These are phyloP conservation scores for Talaromyces rugulosus DNA, from an alignment of 2,329 filamentous ascomycete genomes.

Conservation along the genomic window DNA sequence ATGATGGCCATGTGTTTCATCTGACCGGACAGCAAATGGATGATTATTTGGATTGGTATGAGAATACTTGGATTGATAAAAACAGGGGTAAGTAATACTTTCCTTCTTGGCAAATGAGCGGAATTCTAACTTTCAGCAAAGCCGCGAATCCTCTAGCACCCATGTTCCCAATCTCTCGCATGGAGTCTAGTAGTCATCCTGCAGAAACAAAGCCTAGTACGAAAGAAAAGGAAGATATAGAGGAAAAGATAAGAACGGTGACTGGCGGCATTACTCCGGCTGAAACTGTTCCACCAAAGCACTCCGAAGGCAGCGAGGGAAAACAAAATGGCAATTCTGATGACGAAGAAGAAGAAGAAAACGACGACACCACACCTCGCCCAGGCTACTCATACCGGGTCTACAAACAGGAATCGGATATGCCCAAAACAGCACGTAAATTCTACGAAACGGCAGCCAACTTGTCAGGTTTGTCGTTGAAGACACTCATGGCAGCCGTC, in stretches of 20 bases:
- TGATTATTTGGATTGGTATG: slow-evolving; percentile 76
- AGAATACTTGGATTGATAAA: slow-evolving; percentile 54
- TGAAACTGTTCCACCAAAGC: slow-evolving; percentile 33
- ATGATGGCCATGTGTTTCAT: slow-evolving; percentile 58
- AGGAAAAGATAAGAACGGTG: slow-evolving; percentile 38
- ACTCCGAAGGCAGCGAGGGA: slow-evolving; percentile 13
- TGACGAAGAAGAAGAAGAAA: slow-evolving; percentile 11
- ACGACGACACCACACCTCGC: slow-evolving; percentile 26
- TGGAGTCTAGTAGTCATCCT: slow-evolving; percentile 5
- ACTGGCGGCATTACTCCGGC: slow-evolving; percentile 39
- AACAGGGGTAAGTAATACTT: slow-evolving; percentile 21
- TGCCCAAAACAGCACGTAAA: slow-evolving; percentile 40
- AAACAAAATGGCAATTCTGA: neutral
- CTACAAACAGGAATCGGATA: slow-evolving; percentile 45
- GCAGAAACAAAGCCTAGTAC: neutral
- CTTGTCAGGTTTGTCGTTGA: slow-evolving; percentile 47
- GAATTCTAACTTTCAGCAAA: neutral
- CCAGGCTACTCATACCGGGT: slow-evolving; percentile 50
- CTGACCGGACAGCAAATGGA: slow-evolving; percentile 63
- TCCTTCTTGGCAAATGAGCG: neutral
- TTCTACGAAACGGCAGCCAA: slow-evolving; percentile 52
- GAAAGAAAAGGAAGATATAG: slow-evolving; percentile 25
- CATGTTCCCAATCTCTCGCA: slow-evolving; percentile 38
- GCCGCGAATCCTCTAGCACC: slow-evolving; percentile 32
- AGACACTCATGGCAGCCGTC: slow-evolving; percentile 49